Conservation (phyloP, 1,139 yeast genomes). For the Yamadazyma diddensiae region DNA sequence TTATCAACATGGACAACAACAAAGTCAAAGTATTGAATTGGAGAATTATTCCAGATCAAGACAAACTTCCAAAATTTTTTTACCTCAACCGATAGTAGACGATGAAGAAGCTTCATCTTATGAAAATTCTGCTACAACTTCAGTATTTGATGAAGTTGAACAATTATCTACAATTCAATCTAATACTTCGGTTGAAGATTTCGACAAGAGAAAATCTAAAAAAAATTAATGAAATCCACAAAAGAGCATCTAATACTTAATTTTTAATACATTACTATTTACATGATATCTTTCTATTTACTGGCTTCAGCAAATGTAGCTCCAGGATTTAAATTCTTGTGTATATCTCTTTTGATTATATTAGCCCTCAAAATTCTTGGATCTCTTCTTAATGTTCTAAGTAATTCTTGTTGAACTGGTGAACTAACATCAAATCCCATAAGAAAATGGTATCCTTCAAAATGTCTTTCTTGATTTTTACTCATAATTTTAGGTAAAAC, state of each 20-base stretch:
- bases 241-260: not conserved
- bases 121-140: conserved; percentile 39
- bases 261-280: not conserved
- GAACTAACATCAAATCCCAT: conserved; percentile 85
- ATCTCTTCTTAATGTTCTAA: conserved; percentile 77
- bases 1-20: conserved; percentile 6
- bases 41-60: conserved; percentile 28
- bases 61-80: conserved; percentile 25
- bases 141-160: conserved; percentile 34
- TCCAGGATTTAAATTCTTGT: conserved; percentile 50
- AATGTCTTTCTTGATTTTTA: conserved; percentile 85
- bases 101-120: conserved; percentile 29
- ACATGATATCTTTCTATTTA: conserved; percentile 1
- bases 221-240: conserved; percentile 6
- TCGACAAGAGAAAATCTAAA: conserved; percentile 11
- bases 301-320: conserved; percentile 41
- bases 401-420: conserved; percentile 80
- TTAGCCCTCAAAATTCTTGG: conserved; percentile 86
- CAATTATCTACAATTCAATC: conserved; percentile 15
- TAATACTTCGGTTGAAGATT: conserved; percentile 15
- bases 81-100: conserved; percentile 19
- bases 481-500: conserved; percentile 78
- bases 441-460: conserved; percentile 84
- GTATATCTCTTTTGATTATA: conserved; percentile 65
- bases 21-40: conserved; percentile 27